Evolutionary conservation across 495 filamentous ascomycete species (phyloP), one percentile per base, ranked within the genome.

Genomic region (Xylaria cubensis): DNA sequence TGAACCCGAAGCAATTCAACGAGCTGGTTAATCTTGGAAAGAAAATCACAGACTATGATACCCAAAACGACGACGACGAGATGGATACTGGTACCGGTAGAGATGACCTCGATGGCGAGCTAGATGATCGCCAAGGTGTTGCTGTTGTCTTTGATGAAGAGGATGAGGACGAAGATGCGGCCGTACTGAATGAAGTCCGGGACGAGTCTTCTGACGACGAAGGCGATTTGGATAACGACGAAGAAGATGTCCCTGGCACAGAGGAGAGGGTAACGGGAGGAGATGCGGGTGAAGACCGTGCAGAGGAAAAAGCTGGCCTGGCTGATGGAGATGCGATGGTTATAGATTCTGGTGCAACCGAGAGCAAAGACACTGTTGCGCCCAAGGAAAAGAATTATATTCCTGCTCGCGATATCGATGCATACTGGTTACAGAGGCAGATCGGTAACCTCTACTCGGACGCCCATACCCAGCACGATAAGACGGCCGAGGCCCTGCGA

Each of bases 1-100:
- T 97, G 86, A 90, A 87, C 42, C 89, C 93, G 0, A 97, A 98
- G 79, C 91, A 97, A 77, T 99, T 97, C 82, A 98, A 98, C 76
- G 96, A 98, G 82, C 84, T 98, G 61, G 91, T 98, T 63, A 99
- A 97, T 79, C 86, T 99, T 7, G 94, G 95, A 42, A 99, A 98
- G 86, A 99, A 99, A 82, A 97, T 99, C 74, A 98, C 97, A 39
- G 96, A 99, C 81, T 99, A 98, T 84, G 93, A 97, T 81, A 94
- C 93, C 41, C 94, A 98, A 77, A 95, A 98, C 76, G 96, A 99
- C 34, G 95, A 98, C 76, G 96, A 97, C 70, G 90, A 94, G 46
- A 93, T 95, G 90, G 92, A 87, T 36, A 85, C 90, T 59, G 90
- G 87, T 13, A 85, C 78, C 10, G 87, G 88, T 66, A 84, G 84